Base-by-base conservation (phyloP, 2,329 filamentous ascomycete species). In the Amphichorda felina region DNA sequence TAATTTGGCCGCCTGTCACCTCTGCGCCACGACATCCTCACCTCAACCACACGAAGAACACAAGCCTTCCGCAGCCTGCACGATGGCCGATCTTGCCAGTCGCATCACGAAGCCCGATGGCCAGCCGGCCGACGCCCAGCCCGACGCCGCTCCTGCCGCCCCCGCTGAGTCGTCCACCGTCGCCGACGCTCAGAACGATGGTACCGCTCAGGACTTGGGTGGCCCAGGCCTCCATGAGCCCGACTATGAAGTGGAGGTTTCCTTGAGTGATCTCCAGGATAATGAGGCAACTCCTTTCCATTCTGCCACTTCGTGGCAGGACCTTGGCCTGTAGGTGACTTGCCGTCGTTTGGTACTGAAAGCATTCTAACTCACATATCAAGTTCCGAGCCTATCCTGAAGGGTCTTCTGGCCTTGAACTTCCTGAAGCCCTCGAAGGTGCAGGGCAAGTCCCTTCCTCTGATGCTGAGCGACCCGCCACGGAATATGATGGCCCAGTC, bases 391-490 rank as follows among this genome's bases (percentile, higher is more conserved):
- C 41, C 74, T 29, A 82, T 96, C 43, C 72, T 88, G 36, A 76
- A 84, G 45, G 87, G 86, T 33, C 70, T 95, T 22, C 67, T 78
- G 32, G 68, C 74, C 36, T 82, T 96, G 72, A 82, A 82, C 61
- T 96, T 95, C 67, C 73, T 79, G 51, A 94, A 93, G 60, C 91
- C 91, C 1, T 96, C 91, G 38, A 98, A 98, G 65, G 94, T 98
- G 45, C 91, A 98, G 64, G 91, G 94, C 59, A 85, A 82, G 48
- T 91, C 91, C 2, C 72, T 98, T 14, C 91, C 91, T 19, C 70
- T 98, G 37, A 82, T 98, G 51, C 73, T 98, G 43, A 66, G 73
- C 48, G 69, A 94, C 52, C 89, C 91, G n/a, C 82, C 89, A 1
- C 71, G 72, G 44, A 96, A 96, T 60, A 82, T 98, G 72, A 89